Evolutionary conservation across 2,329 filamentous ascomycete species (phyloP), one percentile per base, ranked within the genome.

Genomic region (Paecilomyces dactylethromorphus): DNA sequence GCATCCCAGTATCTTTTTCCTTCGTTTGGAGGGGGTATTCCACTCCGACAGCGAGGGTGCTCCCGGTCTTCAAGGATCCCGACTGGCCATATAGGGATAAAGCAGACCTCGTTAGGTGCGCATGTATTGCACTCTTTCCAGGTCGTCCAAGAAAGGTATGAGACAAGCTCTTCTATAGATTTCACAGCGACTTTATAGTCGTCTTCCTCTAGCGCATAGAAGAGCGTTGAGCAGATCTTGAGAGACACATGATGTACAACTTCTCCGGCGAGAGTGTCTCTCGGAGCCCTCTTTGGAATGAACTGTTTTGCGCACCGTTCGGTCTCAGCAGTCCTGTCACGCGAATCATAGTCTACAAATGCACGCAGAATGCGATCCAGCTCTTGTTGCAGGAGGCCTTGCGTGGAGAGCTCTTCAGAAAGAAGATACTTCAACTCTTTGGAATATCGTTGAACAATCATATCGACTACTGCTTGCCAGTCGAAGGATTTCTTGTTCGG

Each of bases 381-480:
- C 53, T 76, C 69, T 1, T 58, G 55, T 6, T 69, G 65, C 35
- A 76, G 60, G 2, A 55, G 52, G 52, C 49, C 65, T 56, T 10
- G 68, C 50, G 1, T 67, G 1, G 57, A 31, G 8, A 72, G 56
- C 11, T 65, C 60, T 3, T 65, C 68, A 2, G 74, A 74, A 1
- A 62, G 61, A 12, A 76, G 62, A 51, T 72, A 72, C 7, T 70
- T 66, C 29, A 92, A 72, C 24, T 84, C 77, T 32, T 81, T 75
- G 3, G 81, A 80, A 65, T 88, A 91, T 1, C 88, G 81, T 3
- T 77, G 69, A 3, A 90, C 78, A 3, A 92, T 76, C 78, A 88
- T 80, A 64, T 92, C 89, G 0, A 81, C 79, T 1, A 88, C 76
- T 0, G 75, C 79, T 67, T 91, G 89, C 89, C 89, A 92, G 65